phyloP scores from a whole-genome alignment of 176 grass and related monocot genomes.

The Bothriochloa decipiens region DNA sequence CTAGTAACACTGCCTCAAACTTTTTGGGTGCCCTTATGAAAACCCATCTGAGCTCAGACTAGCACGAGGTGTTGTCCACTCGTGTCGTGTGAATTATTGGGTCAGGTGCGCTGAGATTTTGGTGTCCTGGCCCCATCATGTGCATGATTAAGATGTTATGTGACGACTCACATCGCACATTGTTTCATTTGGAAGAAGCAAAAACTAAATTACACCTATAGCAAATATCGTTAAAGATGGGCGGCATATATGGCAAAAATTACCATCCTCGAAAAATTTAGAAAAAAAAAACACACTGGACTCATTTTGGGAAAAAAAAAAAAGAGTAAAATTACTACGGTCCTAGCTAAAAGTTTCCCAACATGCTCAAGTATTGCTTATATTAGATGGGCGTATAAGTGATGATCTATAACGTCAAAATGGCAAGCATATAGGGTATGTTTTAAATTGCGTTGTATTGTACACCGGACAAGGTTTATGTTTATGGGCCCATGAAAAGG shows the following conservation, averaged over 20 bases:
- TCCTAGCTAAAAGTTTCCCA: neutral
- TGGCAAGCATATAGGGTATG: neutral
- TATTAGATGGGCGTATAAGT: neutral
- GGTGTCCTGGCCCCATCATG: neutral
- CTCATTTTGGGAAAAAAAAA: neutral
- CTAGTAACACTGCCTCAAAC: too few relatives aligned
- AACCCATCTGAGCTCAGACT: neutral
- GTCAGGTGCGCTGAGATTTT: neutral
- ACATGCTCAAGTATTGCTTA: neutral
- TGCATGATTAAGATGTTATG: neutral
- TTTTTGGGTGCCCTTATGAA: neutral
- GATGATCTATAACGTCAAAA: neutral
- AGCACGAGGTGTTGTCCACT: neutral
- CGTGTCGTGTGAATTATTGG: constrained; percentile 2
- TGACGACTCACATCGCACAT: neutral
- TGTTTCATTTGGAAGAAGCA: neutral
- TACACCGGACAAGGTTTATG: constrained; percentile 17
- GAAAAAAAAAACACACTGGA: neutral
- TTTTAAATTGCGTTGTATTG: neutral
- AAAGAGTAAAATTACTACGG: neutral
- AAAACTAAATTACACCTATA: neutral
- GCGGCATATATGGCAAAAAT: neutral
- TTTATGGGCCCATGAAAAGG: constrained; percentile 30
- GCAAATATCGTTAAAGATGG: too few relatives aligned
- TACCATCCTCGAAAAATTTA: neutral